Evolutionary conservation across 176 grass and related monocot genomes (phyloP).

Genomic region (Lolium multiflorum): DNA sequence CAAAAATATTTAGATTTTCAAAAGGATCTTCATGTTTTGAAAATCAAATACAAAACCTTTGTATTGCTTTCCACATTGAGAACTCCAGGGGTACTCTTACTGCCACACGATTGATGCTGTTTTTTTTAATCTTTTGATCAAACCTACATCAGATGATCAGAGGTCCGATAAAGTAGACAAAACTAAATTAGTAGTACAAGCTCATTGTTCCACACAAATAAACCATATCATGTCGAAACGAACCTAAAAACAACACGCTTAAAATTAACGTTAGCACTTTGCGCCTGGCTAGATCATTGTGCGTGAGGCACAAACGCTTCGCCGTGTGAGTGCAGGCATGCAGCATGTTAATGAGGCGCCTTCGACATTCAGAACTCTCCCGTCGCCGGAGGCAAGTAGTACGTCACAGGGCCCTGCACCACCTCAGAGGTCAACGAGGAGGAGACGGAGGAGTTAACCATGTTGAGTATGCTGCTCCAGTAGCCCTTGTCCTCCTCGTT

Average conservation of each 20-base stretch:
- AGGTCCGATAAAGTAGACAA: neutral
- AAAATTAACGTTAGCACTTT: slow-evolving; percentile 32
- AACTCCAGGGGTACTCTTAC: too few species aligned
- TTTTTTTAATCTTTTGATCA: neutral
- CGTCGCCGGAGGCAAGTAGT: slow-evolving; percentile 28
- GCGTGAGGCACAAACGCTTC: neutral
- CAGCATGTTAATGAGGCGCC: neutral
- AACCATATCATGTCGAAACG: slow-evolving; percentile 2
- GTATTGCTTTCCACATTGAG: too few species aligned
- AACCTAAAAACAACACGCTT: slow-evolving; percentile 22
- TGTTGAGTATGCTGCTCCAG: slow-evolving; percentile 73
- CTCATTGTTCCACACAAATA: slow-evolving; percentile 49
- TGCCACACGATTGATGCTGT: neutral
- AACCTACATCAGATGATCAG: neutral
- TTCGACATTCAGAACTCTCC: slow-evolving; percentile 37
- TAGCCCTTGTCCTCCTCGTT: slow-evolving; percentile 55
- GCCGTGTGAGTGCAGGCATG: neutral
- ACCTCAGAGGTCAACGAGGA: slow-evolving; percentile 39
- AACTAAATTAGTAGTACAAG: slow-evolving; percentile 36
- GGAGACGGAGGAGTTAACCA: slow-evolving; percentile 64
- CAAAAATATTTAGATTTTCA: too few species aligned
- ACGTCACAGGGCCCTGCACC: slow-evolving; percentile 14
- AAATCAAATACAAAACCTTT: too few species aligned
- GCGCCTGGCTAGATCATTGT: neutral
- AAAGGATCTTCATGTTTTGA: too few species aligned